phyloP scores from a whole-genome alignment of 495 filamentous ascomycete species.

The Penicillium canariense region DNA sequence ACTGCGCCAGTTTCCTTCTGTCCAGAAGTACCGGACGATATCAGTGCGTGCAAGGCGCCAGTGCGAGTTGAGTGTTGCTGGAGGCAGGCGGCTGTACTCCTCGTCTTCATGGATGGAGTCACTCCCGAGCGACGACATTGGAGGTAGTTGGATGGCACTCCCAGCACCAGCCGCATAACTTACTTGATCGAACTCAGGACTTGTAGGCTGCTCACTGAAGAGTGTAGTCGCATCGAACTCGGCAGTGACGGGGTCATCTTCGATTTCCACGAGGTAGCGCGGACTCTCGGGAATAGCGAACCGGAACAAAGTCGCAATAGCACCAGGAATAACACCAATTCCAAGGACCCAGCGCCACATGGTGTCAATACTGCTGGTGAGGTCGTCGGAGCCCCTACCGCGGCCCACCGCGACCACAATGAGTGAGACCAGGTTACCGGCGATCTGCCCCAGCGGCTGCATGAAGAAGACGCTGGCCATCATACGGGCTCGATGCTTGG shows the following conservation, averaged over 20 bases:
- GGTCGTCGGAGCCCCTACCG: constrained; percentile 28
- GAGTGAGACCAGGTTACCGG: constrained; percentile 52
- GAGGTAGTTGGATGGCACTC: constrained; percentile 24
- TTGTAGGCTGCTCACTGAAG: constrained; percentile 26
- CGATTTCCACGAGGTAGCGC: constrained; percentile 54
- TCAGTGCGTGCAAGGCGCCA: constrained; percentile 43
- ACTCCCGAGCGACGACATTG: constrained; percentile 26
- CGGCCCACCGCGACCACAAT: constrained; percentile 43
- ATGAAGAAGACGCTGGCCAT: constrained; percentile 65
- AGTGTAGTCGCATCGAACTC: constrained; percentile 47
- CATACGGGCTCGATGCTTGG: constrained; percentile 58
- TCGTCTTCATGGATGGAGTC: constrained; percentile 27
- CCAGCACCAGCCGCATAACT: constrained; percentile 10
- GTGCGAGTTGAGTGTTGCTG: constrained; percentile 42
- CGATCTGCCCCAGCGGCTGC: constrained; percentile 65
- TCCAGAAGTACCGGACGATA: constrained; percentile 48
- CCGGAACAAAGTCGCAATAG: constrained; percentile 56
- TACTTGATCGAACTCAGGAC: constrained; percentile 14
- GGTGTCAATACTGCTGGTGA: constrained; percentile 38
- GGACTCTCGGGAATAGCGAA: constrained; percentile 62
- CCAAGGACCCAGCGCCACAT: constrained; percentile 63
- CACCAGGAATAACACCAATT: constrained; percentile 58
- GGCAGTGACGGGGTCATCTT: constrained; percentile 45
- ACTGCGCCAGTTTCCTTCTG: constrained; percentile 51
- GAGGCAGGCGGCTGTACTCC: constrained; percentile 23